Percentiles rank a stretch among this genome's conserved stretches.
Evolutionary conservation across 345 rosid genomes (phyloP).

Genomic region (Tarenaya hassleriana): DNA sequence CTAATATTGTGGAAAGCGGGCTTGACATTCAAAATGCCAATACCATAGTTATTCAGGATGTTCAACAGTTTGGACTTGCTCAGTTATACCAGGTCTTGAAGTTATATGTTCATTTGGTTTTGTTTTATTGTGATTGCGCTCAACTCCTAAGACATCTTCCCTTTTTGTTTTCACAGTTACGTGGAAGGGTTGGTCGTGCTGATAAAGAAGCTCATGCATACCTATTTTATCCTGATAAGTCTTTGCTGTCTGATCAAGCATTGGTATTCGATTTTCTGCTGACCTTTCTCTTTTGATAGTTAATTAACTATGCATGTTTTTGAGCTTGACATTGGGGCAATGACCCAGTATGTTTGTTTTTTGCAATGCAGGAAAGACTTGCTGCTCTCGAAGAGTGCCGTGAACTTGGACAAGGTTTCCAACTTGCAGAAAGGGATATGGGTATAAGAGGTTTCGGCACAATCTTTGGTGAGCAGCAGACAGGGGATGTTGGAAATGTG

Average conservation of each 20-base stretch:
- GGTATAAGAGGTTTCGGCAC: conserved; percentile 95
- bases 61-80: conserved; percentile 90
- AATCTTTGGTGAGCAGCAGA: conserved; percentile 97
- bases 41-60: conserved; percentile 91
- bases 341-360: conserved; percentile 26
- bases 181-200: conserved; percentile 98
- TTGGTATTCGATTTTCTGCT: conserved; percentile 38
- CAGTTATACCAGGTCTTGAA: conserved; percentile 81
- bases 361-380: conserved; percentile 70
- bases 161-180: conserved; percentile 50
- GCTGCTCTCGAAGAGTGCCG: conserved; percentile 80
- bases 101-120: conserved; percentile 18
- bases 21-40: conserved; percentile 96
- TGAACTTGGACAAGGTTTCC: conserved; percentile 98
- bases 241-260: conserved; percentile 69
- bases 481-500: conserved; percentile 94
- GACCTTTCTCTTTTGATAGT: conserved; percentile 3
- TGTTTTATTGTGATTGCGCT: conserved; percentile 9
- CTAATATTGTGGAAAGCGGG: conserved; percentile 95
- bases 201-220: conserved; percentile 95
- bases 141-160: conserved; percentile 27
- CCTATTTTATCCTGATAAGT: conserved; percentile 87
- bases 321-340: conserved; percentile 4
- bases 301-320: conserved; percentile 4
- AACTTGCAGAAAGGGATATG: conserved; percentile 97